Percentiles rank a stretch among this genome's conserved stretches.
These are phyloP conservation scores for Saturnispora hagleri DNA, from an alignment of 805 yeast genomes.

Conservation along the genomic window DNA sequence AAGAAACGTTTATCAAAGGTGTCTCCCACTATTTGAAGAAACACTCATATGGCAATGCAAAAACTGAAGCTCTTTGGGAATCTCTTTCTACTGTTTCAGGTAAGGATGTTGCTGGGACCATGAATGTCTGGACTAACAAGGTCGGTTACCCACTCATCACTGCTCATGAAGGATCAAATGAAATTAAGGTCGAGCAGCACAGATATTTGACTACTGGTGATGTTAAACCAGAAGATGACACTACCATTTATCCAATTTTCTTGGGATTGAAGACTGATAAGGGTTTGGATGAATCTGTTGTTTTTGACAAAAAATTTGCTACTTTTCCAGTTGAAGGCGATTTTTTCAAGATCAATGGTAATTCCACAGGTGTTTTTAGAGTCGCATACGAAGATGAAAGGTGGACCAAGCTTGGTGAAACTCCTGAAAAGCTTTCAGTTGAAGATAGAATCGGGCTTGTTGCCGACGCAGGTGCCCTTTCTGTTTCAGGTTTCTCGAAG, in stretches of 20 bases:
- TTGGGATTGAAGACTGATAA: slow-evolving; percentile 26
- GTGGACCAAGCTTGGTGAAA: slow-evolving; percentile 30
- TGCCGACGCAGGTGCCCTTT: slow-evolving; percentile 45
- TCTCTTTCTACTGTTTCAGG: slow-evolving; percentile 59
- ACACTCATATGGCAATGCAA: slow-evolving; percentile 62
- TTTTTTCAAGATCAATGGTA: slow-evolving; percentile 43
- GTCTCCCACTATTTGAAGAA: slow-evolving; percentile 59
- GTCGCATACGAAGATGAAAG: slow-evolving; percentile 39
- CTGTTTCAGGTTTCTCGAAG: slow-evolving; percentile 37
- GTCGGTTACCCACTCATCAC: slow-evolving; percentile 67
- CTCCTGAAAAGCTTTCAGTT: slow-evolving; percentile 33
- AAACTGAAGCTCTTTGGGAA: slow-evolving; percentile 63
- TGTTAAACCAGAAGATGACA: slow-evolving; percentile 51
- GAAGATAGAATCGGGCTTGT: slow-evolving; percentile 48
- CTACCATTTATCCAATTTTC: slow-evolving; percentile 52
- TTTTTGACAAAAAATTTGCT: slow-evolving; percentile 20
- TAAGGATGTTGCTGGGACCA: slow-evolving; percentile 49
- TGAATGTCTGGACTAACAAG: slow-evolving; percentile 65
- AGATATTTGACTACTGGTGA: slow-evolving; percentile 63
- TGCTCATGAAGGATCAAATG: slow-evolving; percentile 33
- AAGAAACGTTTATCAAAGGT: slow-evolving; percentile 61
- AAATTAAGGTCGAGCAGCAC: slow-evolving; percentile 38
- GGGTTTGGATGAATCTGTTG: slow-evolving; percentile 23
- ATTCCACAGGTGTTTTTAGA: slow-evolving; percentile 44
- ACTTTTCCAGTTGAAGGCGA: slow-evolving; percentile 16